Evolutionary conservation across 306 rosid species (phyloP).

Genomic region (Castanea crenata): DNA sequence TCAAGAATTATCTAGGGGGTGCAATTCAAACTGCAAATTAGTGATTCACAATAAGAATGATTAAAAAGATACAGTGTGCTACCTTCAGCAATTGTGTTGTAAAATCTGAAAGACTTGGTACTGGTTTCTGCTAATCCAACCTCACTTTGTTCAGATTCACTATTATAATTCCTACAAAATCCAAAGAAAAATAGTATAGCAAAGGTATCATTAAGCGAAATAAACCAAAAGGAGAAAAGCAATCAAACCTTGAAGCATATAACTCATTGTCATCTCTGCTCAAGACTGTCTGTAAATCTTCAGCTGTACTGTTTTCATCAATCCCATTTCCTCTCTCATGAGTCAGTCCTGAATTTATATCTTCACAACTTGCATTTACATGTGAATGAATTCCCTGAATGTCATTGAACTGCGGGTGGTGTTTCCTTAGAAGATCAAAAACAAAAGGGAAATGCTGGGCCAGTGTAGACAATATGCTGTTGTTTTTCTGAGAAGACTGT

Average conservation of each 20-base stretch:
- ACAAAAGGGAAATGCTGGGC: constrained; percentile 74
- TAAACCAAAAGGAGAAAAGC: constrained; percentile 6
- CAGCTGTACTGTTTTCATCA: constrained; percentile 33
- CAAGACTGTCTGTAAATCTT: constrained; percentile 24
- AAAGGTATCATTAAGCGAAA: constrained; percentile 7
- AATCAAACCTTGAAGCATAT: constrained; percentile 49
- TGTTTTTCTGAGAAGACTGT: constrained; percentile 44
- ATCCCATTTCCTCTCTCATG: constrained; percentile 29
- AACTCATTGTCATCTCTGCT: constrained; percentile 32
- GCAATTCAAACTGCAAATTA: neutral
- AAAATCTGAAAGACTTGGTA: constrained; percentile 32
- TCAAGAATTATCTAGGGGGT: neutral
- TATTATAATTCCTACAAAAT: constrained; percentile 26
- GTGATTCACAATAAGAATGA: neutral
- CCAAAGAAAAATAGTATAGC: neutral
- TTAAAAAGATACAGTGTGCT: constrained; percentile 18
- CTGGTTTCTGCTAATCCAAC: constrained; percentile 34
- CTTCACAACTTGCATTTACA: constrained; percentile 25
- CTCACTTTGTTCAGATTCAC: constrained; percentile 45
- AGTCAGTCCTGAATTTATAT: constrained; percentile 23
- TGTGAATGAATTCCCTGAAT: constrained; percentile 28
- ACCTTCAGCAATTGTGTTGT: constrained; percentile 47
- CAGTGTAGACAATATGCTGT: constrained; percentile 67
- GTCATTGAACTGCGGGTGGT: constrained; percentile 31
- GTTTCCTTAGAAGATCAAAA: constrained; percentile 55